These are phyloP conservation scores for Aegilops speltoides DNA, from an alignment of 176 grass and related monocot species.

Conservation along the genomic window DNA sequence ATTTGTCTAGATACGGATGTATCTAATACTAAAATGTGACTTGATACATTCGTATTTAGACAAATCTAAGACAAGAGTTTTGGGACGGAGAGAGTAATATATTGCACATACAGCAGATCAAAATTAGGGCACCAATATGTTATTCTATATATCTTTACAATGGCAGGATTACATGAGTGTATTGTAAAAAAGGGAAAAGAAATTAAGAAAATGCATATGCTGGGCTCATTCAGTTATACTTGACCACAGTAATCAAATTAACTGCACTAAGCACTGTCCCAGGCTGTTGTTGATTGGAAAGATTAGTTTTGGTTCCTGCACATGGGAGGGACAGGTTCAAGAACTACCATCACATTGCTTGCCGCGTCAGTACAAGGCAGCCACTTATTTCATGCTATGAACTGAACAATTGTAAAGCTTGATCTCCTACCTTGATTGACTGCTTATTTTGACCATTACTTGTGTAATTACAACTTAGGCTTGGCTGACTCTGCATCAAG, in stretches of 20 bases:
- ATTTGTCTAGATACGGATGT: too few relatives aligned
- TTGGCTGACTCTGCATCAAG: constrained; percentile 31
- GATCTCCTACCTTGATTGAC: not conserved
- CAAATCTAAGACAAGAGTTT: too few relatives aligned
- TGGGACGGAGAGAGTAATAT: too few relatives aligned
- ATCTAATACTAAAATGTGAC: too few relatives aligned
- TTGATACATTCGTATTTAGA: too few relatives aligned
- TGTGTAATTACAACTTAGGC: constrained; percentile 20
- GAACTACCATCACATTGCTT: not conserved
- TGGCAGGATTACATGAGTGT: not conserved
- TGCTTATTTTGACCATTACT: not conserved
- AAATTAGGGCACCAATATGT: not conserved
- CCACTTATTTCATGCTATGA: not conserved
- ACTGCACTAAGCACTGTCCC: not conserved
- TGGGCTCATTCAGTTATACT: not conserved
- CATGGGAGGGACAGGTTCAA: not conserved
- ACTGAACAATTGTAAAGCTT: not conserved
- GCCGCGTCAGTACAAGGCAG: not conserved
- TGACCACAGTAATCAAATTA: not conserved
- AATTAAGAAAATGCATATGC: not conserved
- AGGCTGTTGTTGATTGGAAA: not conserved
- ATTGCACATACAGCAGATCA: not conserved
- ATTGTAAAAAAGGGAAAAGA: not conserved
- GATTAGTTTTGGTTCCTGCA: not conserved
- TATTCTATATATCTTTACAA: not conserved